Evolutionary conservation across 1,139 yeast species (phyloP).

Genomic region (Scheffersomyces titani): DNA sequence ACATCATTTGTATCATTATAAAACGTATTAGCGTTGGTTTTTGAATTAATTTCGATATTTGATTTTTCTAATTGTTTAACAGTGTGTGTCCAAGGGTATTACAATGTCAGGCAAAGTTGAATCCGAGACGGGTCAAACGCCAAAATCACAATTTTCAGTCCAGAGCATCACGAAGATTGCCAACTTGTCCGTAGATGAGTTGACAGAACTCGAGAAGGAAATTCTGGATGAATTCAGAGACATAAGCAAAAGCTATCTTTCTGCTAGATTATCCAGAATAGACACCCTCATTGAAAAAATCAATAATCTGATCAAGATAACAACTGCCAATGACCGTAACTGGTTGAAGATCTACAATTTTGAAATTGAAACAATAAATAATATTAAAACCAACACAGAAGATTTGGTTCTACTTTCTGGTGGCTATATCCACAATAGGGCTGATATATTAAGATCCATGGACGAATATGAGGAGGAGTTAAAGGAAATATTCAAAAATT

Average conservation of each 20-base stretch:
- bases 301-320: slow-evolving; percentile 26
- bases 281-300: slow-evolving; percentile 29
- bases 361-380: slow-evolving; percentile 37
- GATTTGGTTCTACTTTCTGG: slow-evolving; percentile 22
- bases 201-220: slow-evolving; percentile 28
- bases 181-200: slow-evolving; percentile 27
- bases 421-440: slow-evolving; percentile 15
- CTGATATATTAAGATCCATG: slow-evolving; percentile 20
- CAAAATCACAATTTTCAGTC: not conserved
- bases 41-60: not conserved
- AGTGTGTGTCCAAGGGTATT: no score
- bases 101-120: not conserved
- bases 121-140: not conserved
- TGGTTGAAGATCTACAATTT: slow-evolving; percentile 37
- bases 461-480: slow-evolving; percentile 35
- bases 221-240: slow-evolving; percentile 33
- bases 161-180: slow-evolving; percentile 6
- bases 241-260: slow-evolving; percentile 30
- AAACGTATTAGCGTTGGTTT: not conserved
- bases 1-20: not conserved
- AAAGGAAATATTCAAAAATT: slow-evolving; percentile 24
- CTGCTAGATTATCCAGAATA: slow-evolving; percentile 33
- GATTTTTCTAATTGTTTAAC: not conserved
- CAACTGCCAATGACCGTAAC: slow-evolving; percentile 30
- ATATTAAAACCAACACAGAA: slow-evolving; percentile 36